These are phyloP conservation scores for Petunia hybrid DNA, from an alignment of 305 asterid genomes.

Conservation along the genomic window DNA sequence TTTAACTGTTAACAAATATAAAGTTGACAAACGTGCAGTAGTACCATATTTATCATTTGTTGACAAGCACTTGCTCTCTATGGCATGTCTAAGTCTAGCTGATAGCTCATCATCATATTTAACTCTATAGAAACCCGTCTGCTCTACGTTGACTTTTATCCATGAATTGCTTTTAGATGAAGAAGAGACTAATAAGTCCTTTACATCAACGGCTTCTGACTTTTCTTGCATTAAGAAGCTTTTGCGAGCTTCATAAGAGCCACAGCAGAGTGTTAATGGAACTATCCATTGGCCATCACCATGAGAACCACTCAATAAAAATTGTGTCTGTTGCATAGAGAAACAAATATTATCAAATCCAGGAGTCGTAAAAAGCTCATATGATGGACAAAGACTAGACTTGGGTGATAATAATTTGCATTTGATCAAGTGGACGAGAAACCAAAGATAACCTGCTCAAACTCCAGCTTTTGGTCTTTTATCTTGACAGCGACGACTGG, in stretches of 20 bases:
- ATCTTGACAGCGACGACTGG: slow-evolving; percentile 88
- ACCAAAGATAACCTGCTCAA: slow-evolving; percentile 77
- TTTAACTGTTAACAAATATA: slow-evolving; percentile 6
- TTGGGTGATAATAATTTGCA: slow-evolving; percentile 25
- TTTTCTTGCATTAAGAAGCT: slow-evolving; percentile 79
- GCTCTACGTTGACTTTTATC: slow-evolving; percentile 89
- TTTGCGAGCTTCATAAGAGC: slow-evolving; percentile 76
- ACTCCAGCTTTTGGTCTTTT: slow-evolving; percentile 74
- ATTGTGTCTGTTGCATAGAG: slow-evolving; percentile 73
- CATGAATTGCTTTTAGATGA: slow-evolving; percentile 59
- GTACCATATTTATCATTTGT: slow-evolving; percentile 85
- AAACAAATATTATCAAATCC: slow-evolving; percentile 34
- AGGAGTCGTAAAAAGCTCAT: slow-evolving; percentile 33
- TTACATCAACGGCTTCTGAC: slow-evolving; percentile 66
- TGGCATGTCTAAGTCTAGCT: slow-evolving; percentile 83
- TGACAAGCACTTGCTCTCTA: slow-evolving; percentile 76
- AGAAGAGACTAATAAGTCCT: slow-evolving; percentile 58
- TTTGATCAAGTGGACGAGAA: slow-evolving; percentile 11
- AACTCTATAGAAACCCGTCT: slow-evolving; percentile 89
- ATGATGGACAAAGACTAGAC: slow-evolving; percentile 26
- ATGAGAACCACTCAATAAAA: slow-evolving; percentile 76
- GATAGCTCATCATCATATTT: slow-evolving; percentile 87
- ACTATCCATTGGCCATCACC: slow-evolving; percentile 98
- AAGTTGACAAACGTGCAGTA: slow-evolving; percentile 20
- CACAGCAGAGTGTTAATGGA: slow-evolving; percentile 82